These are phyloP conservation scores for Botryotinia globosa DNA, from an alignment of 2,329 filamentous ascomycete species.

Conservation along the genomic window DNA sequence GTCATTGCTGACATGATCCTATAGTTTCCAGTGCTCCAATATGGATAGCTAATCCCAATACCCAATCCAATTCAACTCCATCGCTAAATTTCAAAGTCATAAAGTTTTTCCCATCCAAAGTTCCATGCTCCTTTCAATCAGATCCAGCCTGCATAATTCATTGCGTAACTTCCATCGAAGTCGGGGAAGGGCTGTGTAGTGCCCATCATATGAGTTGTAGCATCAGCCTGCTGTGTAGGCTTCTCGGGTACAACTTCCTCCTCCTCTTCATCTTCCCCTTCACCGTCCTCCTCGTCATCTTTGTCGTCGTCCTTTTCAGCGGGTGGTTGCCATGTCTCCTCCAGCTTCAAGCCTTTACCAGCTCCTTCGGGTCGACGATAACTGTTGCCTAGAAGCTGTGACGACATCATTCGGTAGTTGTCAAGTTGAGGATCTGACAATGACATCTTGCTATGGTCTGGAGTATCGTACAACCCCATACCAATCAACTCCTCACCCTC, in stretches of 20 bases:
- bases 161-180: slow-evolving; percentile 6
- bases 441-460: slow-evolving; percentile 50
- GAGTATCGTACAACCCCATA: slow-evolving; percentile 76
- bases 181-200: slow-evolving; percentile 7
- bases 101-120: slow-evolving; percentile 18
- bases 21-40: slow-evolving; percentile 11
- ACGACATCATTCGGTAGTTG: slow-evolving; percentile 52
- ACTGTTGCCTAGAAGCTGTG: slow-evolving; percentile 52
- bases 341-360: slow-evolving; percentile 75
- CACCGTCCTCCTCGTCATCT: slow-evolving; percentile 45
- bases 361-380: slow-evolving; percentile 47
- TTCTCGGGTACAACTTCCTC: slow-evolving; percentile 1
- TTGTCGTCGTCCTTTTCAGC: slow-evolving; percentile 56
- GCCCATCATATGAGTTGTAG: slow-evolving; percentile 4
- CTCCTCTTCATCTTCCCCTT: slow-evolving; percentile 34
- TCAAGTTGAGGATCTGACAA: slow-evolving; percentile 49
- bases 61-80: slow-evolving; percentile 16
- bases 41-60: slow-evolving; percentile 19
- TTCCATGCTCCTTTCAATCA: slow-evolving; percentile 12
- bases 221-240: not conserved
- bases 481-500: slow-evolving; percentile 73
- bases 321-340: slow-evolving; percentile 75
- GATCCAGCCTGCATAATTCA: slow-evolving; percentile 19
- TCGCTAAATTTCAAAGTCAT: slow-evolving; percentile 10
- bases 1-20: slow-evolving; percentile 19